Evolutionary conservation across 2,329 filamentous ascomycete species (phyloP).

Genomic region (Ambrosiella beaveri): DNA sequence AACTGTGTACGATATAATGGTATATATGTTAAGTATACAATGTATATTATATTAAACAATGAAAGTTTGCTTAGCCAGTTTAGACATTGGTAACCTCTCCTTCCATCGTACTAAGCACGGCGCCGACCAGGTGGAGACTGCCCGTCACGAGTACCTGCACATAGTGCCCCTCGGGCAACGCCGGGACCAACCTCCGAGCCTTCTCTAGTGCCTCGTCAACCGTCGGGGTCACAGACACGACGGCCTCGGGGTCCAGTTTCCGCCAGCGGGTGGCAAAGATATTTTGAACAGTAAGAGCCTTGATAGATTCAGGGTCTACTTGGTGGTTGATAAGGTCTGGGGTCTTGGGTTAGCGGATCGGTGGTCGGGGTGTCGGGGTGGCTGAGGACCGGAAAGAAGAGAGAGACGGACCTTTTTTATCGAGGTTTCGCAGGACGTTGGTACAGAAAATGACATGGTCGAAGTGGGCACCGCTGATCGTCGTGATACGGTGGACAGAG

Average conservation of each 20-base stretch:
- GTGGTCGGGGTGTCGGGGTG: too few species aligned
- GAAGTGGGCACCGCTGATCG: constrained; percentile 30
- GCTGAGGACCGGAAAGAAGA: neutral
- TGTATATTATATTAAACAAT: too few species aligned
- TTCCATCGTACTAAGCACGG: constrained; percentile 32
- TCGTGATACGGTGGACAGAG: constrained; percentile 24
- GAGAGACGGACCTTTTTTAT: constrained; percentile 25
- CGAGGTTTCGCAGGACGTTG: constrained; percentile 32
- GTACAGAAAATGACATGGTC: constrained; percentile 69
- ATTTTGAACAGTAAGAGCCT: constrained; percentile 34
- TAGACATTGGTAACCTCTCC: constrained; percentile 18
- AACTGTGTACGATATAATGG: neutral
- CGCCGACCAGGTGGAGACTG: constrained; percentile 45
- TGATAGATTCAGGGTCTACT: constrained; percentile 32
- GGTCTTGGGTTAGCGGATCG: neutral
- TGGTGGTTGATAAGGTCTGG: constrained; percentile 40
- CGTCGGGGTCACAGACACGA: constrained; percentile 31
- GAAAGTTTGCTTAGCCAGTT: too few species aligned
- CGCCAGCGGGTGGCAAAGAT: constrained; percentile 35
- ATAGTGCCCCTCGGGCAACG: constrained; percentile 19
- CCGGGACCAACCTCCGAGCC: constrained; percentile 23
- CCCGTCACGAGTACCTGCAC: constrained; percentile 40
- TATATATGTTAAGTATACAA: too few species aligned
- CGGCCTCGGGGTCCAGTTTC: constrained; percentile 27
- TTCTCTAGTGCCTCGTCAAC: constrained; percentile 38